phyloP scores from a whole-genome alignment of 2,329 filamentous ascomycete genomes.

The Colletotrichum musicola region DNA sequence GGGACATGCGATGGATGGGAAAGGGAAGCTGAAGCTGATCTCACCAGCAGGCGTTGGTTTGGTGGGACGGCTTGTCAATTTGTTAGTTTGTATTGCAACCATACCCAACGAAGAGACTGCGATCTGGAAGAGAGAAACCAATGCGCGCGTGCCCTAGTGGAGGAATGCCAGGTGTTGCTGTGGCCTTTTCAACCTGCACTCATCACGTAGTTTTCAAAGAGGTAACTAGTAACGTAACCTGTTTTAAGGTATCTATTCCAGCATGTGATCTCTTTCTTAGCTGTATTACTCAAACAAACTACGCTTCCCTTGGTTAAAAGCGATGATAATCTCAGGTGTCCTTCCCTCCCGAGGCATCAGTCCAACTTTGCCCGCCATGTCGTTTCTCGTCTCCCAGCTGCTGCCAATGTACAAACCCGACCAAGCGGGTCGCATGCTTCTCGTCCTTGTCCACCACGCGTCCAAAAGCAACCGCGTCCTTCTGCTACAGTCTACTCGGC shows the following conservation, averaged over 20 bases:
- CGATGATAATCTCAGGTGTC: neutral
- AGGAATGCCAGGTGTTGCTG: too few relatives aligned
- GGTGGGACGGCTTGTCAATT: too few relatives aligned
- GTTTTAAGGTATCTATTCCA: slow-evolving; percentile 16
- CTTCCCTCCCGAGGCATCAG: neutral
- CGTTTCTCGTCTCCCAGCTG: neutral
- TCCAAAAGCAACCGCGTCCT: too few relatives aligned
- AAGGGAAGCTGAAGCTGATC: too few relatives aligned
- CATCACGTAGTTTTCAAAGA: neutral
- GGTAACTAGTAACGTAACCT: neutral
- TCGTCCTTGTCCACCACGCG: neutral
- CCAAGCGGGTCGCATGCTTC: too few relatives aligned
- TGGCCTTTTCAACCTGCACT: too few relatives aligned
- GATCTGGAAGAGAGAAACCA: too few relatives aligned
- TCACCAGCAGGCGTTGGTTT: too few relatives aligned
- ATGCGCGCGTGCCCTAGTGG: too few relatives aligned
- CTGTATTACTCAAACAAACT: slow-evolving; percentile 34
- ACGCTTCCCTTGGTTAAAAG: neutral
- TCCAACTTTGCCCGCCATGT: neutral
- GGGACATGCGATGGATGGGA: too few relatives aligned
- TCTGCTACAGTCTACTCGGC: slow-evolving; percentile 65
- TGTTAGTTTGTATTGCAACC: too few relatives aligned
- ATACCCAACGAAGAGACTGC: too few relatives aligned
- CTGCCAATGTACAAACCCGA: slow-evolving; percentile 12
- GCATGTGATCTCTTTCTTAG: neutral